Evolutionary conservation across 345 rosid species (phyloP).

Genomic region (Zanthoxylum bungeanum): DNA sequence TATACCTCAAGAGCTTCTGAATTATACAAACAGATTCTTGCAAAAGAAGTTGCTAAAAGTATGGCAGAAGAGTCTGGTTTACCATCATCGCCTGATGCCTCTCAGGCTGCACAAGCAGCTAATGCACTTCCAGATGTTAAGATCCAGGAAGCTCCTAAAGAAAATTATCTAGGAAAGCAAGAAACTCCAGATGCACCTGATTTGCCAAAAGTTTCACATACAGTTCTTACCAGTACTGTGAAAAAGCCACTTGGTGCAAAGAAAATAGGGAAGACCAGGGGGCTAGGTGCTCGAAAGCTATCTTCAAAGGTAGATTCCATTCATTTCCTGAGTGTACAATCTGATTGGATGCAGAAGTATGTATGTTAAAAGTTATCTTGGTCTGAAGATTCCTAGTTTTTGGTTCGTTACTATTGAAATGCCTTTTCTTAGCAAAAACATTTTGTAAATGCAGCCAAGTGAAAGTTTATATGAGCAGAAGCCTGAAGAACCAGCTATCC

Average conservation of each 20-base stretch:
- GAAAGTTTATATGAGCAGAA: constrained; percentile 93
- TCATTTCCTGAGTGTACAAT: neutral
- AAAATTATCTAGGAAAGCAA: constrained; percentile 40
- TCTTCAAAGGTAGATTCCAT: constrained; percentile 55
- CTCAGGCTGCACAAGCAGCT: constrained; percentile 47
- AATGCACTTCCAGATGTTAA: constrained; percentile 58
- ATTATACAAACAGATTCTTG: constrained; percentile 69
- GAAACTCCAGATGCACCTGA: constrained; percentile 44
- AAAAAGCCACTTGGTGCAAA: constrained; percentile 89
- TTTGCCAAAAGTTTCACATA: constrained; percentile 53
- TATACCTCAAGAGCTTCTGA: constrained; percentile 98
- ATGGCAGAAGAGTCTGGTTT: constrained; percentile 51
- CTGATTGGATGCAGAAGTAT: constrained; percentile 3
- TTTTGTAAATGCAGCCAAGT: constrained; percentile 53
- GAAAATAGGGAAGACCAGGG: constrained; percentile 72
- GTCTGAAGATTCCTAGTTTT: neutral
- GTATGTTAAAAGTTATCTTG: neutral
- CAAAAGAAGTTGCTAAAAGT: constrained; percentile 88
- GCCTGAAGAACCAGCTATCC: constrained; percentile 80
- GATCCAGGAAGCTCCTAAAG: constrained; percentile 46
- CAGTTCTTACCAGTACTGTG: constrained; percentile 46
- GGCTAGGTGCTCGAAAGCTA: constrained; percentile 92
- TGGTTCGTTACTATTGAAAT: neutral
- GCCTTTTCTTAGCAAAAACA: neutral
- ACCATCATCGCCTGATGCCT: constrained; percentile 67